Percentiles rank a stretch among this genome's conserved stretches.
These are phyloP conservation scores for Xylaria castorea DNA, from an alignment of 495 filamentous ascomycete species.

Conservation along the genomic window DNA sequence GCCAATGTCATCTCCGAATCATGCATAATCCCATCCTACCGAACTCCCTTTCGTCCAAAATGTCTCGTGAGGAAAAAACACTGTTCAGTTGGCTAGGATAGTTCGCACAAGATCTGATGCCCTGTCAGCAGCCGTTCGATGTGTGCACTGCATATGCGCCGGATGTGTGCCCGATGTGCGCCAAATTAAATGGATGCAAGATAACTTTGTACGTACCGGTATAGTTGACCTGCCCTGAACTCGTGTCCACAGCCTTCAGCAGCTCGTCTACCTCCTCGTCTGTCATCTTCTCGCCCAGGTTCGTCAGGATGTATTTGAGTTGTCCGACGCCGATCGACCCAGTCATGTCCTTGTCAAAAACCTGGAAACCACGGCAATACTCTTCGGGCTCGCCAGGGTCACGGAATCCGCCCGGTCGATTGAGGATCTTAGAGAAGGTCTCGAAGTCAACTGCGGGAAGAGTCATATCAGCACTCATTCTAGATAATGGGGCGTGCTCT, in stretches of 20 bases:
- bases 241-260: conserved; percentile 94
- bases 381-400: conserved; percentile 97
- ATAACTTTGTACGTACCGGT: conserved; percentile 65
- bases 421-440: conserved; percentile 91
- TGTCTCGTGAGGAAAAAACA: conserved; percentile 17
- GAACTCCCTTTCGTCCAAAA: conserved; percentile 32
- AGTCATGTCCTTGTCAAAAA: conserved; percentile 98
- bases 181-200: background rate
- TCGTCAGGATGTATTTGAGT: conserved; percentile 94
- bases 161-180: too few relatives aligned
- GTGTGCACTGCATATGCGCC: conserved; percentile 2
- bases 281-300: conserved; percentile 97
- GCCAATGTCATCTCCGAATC: conserved; percentile 39
- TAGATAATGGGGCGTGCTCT: background rate
- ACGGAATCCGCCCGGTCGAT: conserved; percentile 96
- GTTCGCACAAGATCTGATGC: conserved; percentile 83
- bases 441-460: conserved; percentile 86
- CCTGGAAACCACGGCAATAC: conserved; percentile 97
- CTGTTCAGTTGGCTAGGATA: conserved; percentile 83
- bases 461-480: conserved; percentile 1
- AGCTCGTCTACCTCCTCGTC: conserved; percentile 98
- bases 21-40: conserved; percentile 35
- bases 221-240: conserved; percentile 95
- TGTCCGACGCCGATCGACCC: conserved; percentile 97
- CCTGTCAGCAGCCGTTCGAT: conserved; percentile 19